Evolutionary conservation across 495 filamentous ascomycete species (phyloP).

Genomic region (Halenospora varia): DNA sequence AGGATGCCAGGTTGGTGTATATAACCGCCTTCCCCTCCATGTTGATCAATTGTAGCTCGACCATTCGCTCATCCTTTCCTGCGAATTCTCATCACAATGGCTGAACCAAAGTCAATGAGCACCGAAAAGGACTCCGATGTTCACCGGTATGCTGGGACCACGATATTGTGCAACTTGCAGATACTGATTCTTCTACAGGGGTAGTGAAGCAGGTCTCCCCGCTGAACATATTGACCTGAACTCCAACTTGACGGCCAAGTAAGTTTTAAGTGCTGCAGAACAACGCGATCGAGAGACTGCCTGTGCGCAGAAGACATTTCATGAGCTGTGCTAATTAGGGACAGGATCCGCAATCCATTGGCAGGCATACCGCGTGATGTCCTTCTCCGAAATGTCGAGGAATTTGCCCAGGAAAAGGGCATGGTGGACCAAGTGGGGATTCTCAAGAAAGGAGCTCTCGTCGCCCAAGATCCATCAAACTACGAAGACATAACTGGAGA

Average conservation of each 20-base stretch:
- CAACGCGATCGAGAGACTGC: no score
- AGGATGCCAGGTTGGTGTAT: neutral
- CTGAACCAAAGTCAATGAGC: slow-evolving; percentile 3
- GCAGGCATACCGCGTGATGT: slow-evolving; percentile 45
- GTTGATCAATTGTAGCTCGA: neutral
- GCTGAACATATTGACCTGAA: slow-evolving; percentile 34
- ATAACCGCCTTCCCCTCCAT: neutral
- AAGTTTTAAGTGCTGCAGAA: slow-evolving; percentile 16
- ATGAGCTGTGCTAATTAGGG: neutral
- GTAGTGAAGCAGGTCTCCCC: slow-evolving; percentile 35
- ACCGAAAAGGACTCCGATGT: neutral
- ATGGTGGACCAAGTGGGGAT: slow-evolving; percentile 44
- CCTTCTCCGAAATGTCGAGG: slow-evolving; percentile 50
- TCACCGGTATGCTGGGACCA: neutral
- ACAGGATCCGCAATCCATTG: slow-evolving; percentile 50
- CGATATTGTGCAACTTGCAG: neutral
- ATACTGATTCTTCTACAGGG: neutral
- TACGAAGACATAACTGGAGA: slow-evolving; percentile 44
- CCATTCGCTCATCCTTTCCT: neutral
- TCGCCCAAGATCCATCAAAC: slow-evolving; percentile 54
- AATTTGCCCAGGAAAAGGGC: slow-evolving; percentile 46
- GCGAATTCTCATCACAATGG: neutral
- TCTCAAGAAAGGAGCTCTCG: slow-evolving; percentile 56
- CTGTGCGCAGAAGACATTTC: no score
- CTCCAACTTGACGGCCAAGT: slow-evolving; percentile 46